phyloP scores from a whole-genome alignment of 1,284 basidiomycete genomes.

The Erythrobasidium hasegawianum region DNA sequence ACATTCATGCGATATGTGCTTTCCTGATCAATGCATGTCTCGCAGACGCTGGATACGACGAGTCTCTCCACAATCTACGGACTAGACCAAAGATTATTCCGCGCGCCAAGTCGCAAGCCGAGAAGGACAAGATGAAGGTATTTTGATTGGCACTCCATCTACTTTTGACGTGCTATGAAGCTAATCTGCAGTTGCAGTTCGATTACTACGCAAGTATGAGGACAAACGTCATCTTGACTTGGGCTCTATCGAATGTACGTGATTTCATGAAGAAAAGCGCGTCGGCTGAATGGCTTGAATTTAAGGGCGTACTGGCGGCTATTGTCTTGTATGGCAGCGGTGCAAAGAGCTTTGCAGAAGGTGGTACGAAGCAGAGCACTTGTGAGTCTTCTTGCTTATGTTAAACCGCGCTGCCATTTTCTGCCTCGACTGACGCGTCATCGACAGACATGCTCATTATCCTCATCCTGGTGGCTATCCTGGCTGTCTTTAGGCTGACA shows the following conservation, averaged over 20 bases:
- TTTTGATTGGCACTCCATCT: too few relatives aligned
- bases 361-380: conserved; percentile 50
- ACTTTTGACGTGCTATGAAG: too few relatives aligned
- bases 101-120: conserved; percentile 45
- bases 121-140: conserved; percentile 43
- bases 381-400: conserved; percentile 26
- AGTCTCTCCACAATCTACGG: conserved; percentile 75
- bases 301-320: conserved; percentile 67
- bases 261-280: too few relatives aligned
- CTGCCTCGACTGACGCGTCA: background rate
- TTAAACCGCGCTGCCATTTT: conserved; percentile 51
- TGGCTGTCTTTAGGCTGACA: conserved; percentile 57
- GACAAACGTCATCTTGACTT: conserved; percentile 82
- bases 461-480: conserved; percentile 66
- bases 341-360: conserved; percentile 60
- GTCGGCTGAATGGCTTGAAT: too few relatives aligned
- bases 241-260: conserved; percentile 81
- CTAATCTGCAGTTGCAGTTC: too few relatives aligned
- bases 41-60: conserved; percentile 76
- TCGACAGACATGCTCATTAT: conserved; percentile 62
- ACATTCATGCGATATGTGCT: too few relatives aligned
- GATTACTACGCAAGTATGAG: conserved; percentile 57
- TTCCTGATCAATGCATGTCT: too few relatives aligned
- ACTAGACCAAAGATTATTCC: conserved; percentile 56
- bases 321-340: conserved; percentile 67